Conservation (phyloP, 805 yeast species). For the Kuraishia borneana region DNA sequence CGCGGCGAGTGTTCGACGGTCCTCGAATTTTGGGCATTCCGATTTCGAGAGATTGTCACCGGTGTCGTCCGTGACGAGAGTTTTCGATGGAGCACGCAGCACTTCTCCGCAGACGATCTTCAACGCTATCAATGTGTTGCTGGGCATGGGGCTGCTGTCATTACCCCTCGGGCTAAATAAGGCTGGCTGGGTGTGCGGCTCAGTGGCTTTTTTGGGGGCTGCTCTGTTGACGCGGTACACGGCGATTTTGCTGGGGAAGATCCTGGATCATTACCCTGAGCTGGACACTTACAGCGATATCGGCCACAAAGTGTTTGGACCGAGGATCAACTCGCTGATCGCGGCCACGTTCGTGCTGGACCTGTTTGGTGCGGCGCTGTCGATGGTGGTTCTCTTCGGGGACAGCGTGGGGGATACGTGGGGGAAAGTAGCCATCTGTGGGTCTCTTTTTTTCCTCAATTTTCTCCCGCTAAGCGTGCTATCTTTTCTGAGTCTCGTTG, state of each 20-base stretch:
- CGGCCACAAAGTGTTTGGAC: conserved; percentile 39
- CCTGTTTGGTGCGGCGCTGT: conserved; percentile 47
- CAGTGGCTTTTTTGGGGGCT: conserved; percentile 26
- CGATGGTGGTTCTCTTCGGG: conserved; percentile 47
- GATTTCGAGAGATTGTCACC: background rate
- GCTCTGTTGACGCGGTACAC: conserved; percentile 42
- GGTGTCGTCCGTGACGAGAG: background rate
- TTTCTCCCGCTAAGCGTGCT: conserved; percentile 66
- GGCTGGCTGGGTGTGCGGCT: conserved; percentile 57
- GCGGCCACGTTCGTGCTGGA: conserved; percentile 43
- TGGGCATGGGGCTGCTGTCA: conserved; percentile 69
- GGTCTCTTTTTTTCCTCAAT: conserved; percentile 30
- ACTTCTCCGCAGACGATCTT: conserved; percentile 70
- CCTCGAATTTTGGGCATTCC: background rate
- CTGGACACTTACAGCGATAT: conserved; percentile 50
- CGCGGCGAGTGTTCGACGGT: background rate
- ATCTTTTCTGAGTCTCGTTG: conserved; percentile 58
- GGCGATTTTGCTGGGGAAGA: conserved; percentile 41
- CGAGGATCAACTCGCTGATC: conserved; percentile 27
- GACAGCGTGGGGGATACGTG: conserved; percentile 33
- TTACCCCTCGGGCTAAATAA: conserved; percentile 58
- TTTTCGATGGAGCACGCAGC: conserved; percentile 20
- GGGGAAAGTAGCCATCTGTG: conserved; percentile 31
- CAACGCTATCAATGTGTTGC: conserved; percentile 65
- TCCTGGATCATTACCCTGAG: conserved; percentile 26